These are phyloP conservation scores for Tulasnella sp. DNA, from an alignment of 768 basidiomycete genomes.

Conservation along the genomic window DNA sequence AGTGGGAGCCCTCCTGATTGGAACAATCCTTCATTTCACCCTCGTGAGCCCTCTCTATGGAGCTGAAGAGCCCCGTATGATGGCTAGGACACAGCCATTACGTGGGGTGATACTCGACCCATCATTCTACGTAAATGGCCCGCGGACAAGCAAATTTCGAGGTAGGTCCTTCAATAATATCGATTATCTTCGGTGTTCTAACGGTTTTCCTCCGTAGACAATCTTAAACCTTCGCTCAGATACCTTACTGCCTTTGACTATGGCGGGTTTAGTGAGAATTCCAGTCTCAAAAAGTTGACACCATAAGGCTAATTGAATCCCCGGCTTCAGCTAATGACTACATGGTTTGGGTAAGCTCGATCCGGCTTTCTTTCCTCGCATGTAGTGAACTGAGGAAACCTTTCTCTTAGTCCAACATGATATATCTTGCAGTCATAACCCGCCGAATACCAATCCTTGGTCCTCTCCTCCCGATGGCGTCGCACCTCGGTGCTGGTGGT, in stretches of 20 bases:
- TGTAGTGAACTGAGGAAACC: not conserved
- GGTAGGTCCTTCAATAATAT: not conserved
- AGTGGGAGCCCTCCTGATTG: not conserved
- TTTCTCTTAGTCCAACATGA: not conserved
- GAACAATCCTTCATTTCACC: not conserved
- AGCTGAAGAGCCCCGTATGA: not conserved
- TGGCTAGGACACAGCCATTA: not conserved
- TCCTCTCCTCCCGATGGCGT: not conserved
- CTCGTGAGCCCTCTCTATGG: not conserved
- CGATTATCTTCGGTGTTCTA: not conserved
- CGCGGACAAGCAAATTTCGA: constrained; percentile 1
- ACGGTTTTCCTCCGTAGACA: not conserved
- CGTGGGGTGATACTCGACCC: not conserved
- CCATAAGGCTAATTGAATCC: not conserved
- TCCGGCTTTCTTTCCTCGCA: not conserved
- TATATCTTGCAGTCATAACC: constrained; percentile 23
- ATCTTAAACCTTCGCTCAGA: constrained; percentile 6
- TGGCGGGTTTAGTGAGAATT: not conserved
- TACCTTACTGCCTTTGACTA: constrained; percentile 12
- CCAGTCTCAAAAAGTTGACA: not conserved
- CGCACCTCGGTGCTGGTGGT: not conserved
- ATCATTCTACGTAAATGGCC: constrained; percentile 3
- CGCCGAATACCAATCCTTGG: constrained; percentile 19
- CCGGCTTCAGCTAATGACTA: not conserved
- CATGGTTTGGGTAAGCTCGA: constrained; percentile 1